Percentiles rank a stretch among this genome's conserved stretches.
Evolutionary conservation across 352 stramenopile species (phyloP).

Genomic region (Phytopythium oedochilum): DNA sequence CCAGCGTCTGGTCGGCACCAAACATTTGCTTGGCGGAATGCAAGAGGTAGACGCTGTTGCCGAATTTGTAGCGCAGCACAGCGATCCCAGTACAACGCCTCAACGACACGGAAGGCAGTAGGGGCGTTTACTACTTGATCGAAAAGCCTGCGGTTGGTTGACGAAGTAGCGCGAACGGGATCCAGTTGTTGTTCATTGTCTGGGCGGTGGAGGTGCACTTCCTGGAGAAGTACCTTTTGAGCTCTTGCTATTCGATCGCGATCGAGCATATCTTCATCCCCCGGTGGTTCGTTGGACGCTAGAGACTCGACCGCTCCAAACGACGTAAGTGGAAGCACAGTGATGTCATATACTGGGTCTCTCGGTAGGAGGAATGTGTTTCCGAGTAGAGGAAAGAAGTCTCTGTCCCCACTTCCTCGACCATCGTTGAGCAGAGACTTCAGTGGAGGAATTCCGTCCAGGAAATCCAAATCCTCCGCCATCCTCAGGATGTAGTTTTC

Average conservation of each 20-base stretch:
- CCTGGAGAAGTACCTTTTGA: slow-evolving; percentile 55
- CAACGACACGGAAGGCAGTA: slow-evolving; percentile 30
- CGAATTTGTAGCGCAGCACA: slow-evolving; percentile 62
- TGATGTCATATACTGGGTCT: slow-evolving; percentile 49
- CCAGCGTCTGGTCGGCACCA: slow-evolving; percentile 73
- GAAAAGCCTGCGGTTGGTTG: not conserved
- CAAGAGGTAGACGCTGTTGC: slow-evolving; percentile 37
- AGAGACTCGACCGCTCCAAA: not conserved
- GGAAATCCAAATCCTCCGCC: slow-evolving; percentile 64
- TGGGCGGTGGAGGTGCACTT: slow-evolving; percentile 56
- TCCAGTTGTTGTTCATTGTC: slow-evolving; percentile 18
- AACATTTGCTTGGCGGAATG: slow-evolving; percentile 42
- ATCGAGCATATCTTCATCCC: slow-evolving; percentile 30
- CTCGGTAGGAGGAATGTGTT: slow-evolving; percentile 71
- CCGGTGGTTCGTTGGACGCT: slow-evolving; percentile 3
- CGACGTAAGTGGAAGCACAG: slow-evolving; percentile 19
- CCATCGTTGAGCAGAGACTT: slow-evolving; percentile 35
- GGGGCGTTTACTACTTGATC: slow-evolving; percentile 2
- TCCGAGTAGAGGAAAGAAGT: slow-evolving; percentile 52
- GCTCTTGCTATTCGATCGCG: slow-evolving; percentile 39
- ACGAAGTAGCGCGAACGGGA: not conserved
- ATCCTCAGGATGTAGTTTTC: slow-evolving; percentile 81
- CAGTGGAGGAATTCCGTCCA: slow-evolving; percentile 48
- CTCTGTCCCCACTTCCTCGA: slow-evolving; percentile 14
- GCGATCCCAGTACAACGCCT: slow-evolving; percentile 81